Evolutionary conservation across 257 asterid species (phyloP).

Genomic region (Linaria vulgaris): DNA sequence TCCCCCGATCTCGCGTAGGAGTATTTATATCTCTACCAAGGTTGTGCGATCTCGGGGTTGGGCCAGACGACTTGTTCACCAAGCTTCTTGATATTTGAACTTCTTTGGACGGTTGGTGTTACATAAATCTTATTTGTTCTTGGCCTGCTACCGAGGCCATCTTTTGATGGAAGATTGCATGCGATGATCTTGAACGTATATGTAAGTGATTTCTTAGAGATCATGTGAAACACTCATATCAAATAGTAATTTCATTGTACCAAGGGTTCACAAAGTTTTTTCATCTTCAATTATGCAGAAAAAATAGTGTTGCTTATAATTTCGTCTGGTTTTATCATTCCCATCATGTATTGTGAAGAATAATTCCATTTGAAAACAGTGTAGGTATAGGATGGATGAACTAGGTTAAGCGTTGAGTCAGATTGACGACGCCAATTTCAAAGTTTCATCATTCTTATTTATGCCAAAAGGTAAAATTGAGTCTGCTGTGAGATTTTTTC

Average conservation of each 20-base stretch:
- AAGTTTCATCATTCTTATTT: constrained; percentile 91
- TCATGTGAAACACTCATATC: not conserved
- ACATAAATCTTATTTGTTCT: no score
- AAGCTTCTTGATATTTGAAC: not conserved
- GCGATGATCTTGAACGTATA: not conserved
- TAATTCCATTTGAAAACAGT: constrained; percentile 24
- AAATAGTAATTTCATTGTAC: not conserved
- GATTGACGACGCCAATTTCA: constrained; percentile 82
- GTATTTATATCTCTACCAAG: no score
- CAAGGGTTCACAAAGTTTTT: not conserved
- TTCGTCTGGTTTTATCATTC: constrained; percentile 11
- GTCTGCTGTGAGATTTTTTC: constrained; percentile 86
- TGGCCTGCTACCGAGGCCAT: no score
- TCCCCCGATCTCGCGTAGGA: no score
- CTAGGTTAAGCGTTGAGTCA: constrained; percentile 96
- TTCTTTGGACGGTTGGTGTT: not conserved
- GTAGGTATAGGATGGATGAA: constrained; percentile 98
- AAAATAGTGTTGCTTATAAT: not conserved
- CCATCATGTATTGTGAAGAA: constrained; percentile 5
- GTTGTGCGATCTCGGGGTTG: no score
- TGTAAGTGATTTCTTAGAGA: no score
- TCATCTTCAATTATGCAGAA: not conserved
- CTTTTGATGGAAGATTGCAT: not conserved
- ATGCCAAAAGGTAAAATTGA: constrained; percentile 92
- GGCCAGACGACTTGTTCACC: no score